A percentile compares a stretch with the other conserved stretches of the same genome.
These are phyloP conservation scores for Euphorbia lathyris DNA, from an alignment of 345 rosid species.

Conservation along the genomic window DNA sequence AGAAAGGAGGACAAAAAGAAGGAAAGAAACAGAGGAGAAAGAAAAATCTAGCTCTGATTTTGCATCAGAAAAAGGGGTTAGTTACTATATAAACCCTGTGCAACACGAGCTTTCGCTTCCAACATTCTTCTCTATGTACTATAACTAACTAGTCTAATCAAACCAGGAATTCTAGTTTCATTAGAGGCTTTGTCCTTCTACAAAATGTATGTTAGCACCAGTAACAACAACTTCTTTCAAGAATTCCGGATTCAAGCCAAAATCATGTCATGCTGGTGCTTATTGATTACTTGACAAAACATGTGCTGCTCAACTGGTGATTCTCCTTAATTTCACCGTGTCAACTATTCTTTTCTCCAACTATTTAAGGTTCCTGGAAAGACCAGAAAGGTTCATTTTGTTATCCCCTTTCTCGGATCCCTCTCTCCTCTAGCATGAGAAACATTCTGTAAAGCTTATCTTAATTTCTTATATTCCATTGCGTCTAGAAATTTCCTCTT, in stretches of 20 bases:
- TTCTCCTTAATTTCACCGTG: neutral
- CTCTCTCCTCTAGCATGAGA: neutral
- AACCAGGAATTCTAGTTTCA: neutral
- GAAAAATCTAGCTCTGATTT: neutral
- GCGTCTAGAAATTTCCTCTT: neutral
- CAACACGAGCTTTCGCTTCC: too few species aligned
- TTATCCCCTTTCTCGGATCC: neutral
- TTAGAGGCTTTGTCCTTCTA: neutral
- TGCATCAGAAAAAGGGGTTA: neutral
- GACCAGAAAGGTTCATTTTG: neutral
- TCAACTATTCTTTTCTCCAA: too few species aligned
- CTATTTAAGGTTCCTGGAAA: neutral
- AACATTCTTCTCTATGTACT: neutral
- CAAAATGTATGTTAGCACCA: neutral
- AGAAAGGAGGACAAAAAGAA: neutral
- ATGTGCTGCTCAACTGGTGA: neutral
- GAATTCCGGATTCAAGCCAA: neutral
- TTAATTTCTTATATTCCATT: neutral
- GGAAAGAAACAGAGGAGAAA: neutral
- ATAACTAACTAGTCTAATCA: neutral
- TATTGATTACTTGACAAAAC: neutral
- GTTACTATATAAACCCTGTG: neutral
- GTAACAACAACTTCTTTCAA: constrained; percentile 2
- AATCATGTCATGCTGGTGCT: neutral
- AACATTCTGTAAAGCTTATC: neutral